phyloP scores from a whole-genome alignment of 257 asterid genomes.

The Forsythia viridissima region DNA sequence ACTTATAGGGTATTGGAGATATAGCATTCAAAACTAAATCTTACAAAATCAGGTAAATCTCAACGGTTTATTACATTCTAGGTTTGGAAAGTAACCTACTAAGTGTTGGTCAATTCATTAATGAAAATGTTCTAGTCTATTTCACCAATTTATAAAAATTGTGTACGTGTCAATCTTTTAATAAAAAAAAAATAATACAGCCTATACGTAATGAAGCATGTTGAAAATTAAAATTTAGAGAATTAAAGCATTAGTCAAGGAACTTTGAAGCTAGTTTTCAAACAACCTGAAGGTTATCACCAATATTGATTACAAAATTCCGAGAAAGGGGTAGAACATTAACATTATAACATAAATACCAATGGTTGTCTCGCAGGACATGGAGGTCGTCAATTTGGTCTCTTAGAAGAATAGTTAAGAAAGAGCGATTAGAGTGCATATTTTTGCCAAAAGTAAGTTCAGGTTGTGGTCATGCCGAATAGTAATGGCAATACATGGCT shows the following conservation, averaged over 20 bases:
- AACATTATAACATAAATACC: constrained; percentile 21
- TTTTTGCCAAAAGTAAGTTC: constrained; percentile 37
- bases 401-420: constrained; percentile 43
- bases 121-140: no score
- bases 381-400: constrained; percentile 56
- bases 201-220: no score
- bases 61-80: no score
- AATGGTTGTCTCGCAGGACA: constrained; percentile 37
- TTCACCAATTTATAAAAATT: no score
- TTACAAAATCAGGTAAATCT: no score
- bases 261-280: background rate
- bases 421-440: constrained; percentile 41
- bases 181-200: no score
- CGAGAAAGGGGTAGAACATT: constrained; percentile 46
- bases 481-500: constrained; percentile 35
- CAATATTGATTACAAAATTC: constrained; percentile 44
- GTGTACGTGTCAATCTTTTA: no score
- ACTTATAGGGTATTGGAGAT: no score
- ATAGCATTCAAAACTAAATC: no score
- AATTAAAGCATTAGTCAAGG: background rate
- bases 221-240: background rate
- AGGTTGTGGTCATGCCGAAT: constrained; percentile 59
- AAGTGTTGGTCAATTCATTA: no score
- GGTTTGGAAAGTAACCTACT: no score
- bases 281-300: constrained; percentile 45